Conservation (phyloP, 345 rosid genomes). For the Aquilaria malaccensis region DNA sequence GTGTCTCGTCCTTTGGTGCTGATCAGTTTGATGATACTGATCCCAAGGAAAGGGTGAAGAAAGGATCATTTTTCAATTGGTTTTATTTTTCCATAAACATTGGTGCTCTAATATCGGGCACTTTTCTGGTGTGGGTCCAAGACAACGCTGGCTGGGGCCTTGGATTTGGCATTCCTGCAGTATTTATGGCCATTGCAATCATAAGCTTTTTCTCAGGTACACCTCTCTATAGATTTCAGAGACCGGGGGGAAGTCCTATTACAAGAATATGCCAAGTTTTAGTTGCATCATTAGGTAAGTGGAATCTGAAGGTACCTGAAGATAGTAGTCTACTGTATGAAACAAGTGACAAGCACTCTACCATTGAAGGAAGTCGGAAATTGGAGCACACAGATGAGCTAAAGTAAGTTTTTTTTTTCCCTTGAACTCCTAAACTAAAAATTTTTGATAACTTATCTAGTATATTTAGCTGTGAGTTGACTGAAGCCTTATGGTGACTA, state of each 20-base stretch:
- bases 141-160: conserved; percentile 84
- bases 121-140: conserved; percentile 72
- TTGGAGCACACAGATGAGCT: conserved; percentile 58
- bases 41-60: conserved; percentile 52
- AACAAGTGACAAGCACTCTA: conserved; percentile 55
- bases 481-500: no score
- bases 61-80: conserved; percentile 89
- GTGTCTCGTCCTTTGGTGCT: conserved; percentile 83
- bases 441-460: no score
- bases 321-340: conserved; percentile 56
- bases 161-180: conserved; percentile 80
- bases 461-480: neutral
- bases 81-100: conserved; percentile 79
- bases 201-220: conserved; percentile 77
- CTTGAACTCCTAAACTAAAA: neutral
- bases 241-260: conserved; percentile 81
- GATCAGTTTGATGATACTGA: conserved; percentile 87
- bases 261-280: conserved; percentile 71
- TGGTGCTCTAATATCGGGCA: conserved; percentile 74
- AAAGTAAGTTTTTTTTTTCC: conserved; percentile 25
- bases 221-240: conserved; percentile 68
- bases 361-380: conserved; percentile 64
- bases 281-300: conserved; percentile 65
- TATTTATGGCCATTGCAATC: conserved; percentile 77
- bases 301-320: conserved; percentile 38